phyloP scores from a whole-genome alignment of 768 basidiomycete species.

The Tephrocybe sp. region DNA sequence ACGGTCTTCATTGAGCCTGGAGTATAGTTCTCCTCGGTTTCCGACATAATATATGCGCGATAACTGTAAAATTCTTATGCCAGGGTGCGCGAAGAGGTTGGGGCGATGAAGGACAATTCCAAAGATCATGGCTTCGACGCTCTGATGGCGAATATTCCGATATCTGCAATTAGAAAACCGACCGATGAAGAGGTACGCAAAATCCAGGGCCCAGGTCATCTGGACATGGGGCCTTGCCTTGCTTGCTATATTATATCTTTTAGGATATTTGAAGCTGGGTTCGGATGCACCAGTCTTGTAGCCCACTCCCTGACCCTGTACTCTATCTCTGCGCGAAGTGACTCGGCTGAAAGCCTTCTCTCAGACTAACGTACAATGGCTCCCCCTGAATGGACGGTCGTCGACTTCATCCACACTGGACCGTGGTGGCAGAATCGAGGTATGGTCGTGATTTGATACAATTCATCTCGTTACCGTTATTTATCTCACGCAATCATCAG shows the following conservation, averaged over 20 bases:
- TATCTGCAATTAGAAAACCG: slow-evolving; percentile 1
- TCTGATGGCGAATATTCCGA: background rate
- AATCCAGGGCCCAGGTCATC: slow-evolving; percentile 6
- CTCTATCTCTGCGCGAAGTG: background rate
- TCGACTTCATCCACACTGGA: slow-evolving; percentile 59
- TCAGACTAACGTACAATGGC: slow-evolving; percentile 20
- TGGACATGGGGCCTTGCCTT: slow-evolving; percentile 6
- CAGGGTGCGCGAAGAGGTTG: no score
- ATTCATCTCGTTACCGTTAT: background rate
- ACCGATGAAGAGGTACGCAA: background rate
- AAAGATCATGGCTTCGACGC: no score
- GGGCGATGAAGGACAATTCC: no score
- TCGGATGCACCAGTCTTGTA: slow-evolving; percentile 1
- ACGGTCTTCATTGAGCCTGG: background rate
- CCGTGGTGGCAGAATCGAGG: slow-evolving; percentile 65
- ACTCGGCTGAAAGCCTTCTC: background rate
- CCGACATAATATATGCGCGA: no score
- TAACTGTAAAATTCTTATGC: no score
- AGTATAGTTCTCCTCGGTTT: background rate
- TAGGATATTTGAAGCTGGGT: background rate
- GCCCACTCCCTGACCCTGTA: background rate
- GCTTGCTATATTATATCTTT: slow-evolving; percentile 2
- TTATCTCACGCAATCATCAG: slow-evolving; percentile 34
- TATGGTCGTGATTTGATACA: slow-evolving; percentile 22
- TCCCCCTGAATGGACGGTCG: slow-evolving; percentile 51